Conservation (phyloP, 2,329 filamentous ascomycete genomes). For the Aaosphaeria pasadenensis region DNA sequence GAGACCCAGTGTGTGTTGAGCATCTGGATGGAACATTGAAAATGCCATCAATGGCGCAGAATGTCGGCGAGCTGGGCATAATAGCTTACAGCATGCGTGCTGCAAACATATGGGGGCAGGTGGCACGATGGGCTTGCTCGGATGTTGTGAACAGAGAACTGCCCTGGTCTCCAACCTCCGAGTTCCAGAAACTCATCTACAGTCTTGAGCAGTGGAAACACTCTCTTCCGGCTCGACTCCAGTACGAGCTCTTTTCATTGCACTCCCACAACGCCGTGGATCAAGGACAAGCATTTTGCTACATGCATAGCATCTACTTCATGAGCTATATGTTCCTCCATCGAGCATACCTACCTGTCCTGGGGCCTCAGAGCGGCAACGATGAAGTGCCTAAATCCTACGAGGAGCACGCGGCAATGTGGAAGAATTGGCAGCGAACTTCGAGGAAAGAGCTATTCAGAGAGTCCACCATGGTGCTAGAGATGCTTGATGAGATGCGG, state of each 20-base stretch:
- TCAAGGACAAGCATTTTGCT: conserved; percentile 40
- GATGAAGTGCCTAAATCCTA: conserved; percentile 33
- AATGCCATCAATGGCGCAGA: conserved; percentile 26
- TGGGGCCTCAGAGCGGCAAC: conserved; percentile 29
- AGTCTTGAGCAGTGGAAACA: conserved; percentile 36
- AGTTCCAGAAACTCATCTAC: conserved; percentile 35
- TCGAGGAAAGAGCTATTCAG: conserved; percentile 36
- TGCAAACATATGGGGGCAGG: conserved; percentile 42
- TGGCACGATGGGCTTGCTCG: conserved; percentile 40
- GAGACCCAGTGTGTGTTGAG: conserved; percentile 35
- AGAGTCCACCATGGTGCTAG: conserved; percentile 35
- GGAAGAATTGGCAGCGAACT: conserved; percentile 36
- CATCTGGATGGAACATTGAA: conserved; percentile 28
- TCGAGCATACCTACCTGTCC: conserved; percentile 38
- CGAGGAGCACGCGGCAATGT: conserved; percentile 29
- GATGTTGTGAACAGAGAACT: conserved; percentile 34
- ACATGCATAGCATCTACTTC: conserved; percentile 43
- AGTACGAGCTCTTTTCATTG: conserved; percentile 37
- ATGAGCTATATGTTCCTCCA: conserved; percentile 43
- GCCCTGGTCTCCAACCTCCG: conserved; percentile 34
- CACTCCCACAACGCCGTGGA: conserved; percentile 42
- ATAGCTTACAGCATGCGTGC: conserved; percentile 39
- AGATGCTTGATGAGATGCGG: conserved; percentile 42
- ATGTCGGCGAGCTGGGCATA: conserved; percentile 34
- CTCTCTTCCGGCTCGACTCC: conserved; percentile 31